A percentile compares a stretch with the other conserved stretches of the same genome.
Evolutionary conservation across 495 filamentous ascomycete species (phyloP).

Genomic region (Penicillium silybi): DNA sequence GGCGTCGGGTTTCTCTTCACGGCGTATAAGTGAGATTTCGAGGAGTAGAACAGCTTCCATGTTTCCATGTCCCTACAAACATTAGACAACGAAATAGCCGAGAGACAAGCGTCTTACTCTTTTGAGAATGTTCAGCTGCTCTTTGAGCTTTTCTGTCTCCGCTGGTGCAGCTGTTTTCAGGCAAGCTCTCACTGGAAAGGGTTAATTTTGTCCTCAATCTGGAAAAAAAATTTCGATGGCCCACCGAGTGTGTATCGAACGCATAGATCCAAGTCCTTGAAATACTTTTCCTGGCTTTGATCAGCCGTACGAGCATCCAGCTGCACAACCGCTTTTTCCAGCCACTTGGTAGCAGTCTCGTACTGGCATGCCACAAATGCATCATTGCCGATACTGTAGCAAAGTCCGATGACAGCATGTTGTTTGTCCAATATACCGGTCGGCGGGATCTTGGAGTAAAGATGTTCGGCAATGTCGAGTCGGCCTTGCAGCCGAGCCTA

Average conservation of each 20-base stretch:
- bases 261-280: constrained; percentile 56
- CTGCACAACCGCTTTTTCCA: constrained; percentile 63
- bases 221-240: background rate
- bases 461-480: constrained; percentile 70
- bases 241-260: constrained; percentile 51
- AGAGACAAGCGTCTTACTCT: constrained; percentile 10
- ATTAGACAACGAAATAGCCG: background rate
- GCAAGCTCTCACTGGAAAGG: constrained; percentile 19
- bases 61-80: constrained; percentile 51
- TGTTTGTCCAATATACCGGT: constrained; percentile 41
- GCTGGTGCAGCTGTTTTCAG: constrained; percentile 4
- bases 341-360: constrained; percentile 61
- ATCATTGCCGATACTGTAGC: constrained; percentile 68
- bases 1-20: background rate
- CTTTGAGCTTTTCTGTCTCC: constrained; percentile 1
- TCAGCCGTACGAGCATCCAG: constrained; percentile 33
- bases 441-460: constrained; percentile 58
- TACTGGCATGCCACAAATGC: constrained; percentile 50
- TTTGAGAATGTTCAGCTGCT: constrained; percentile 12
- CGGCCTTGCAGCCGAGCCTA: constrained; percentile 70
- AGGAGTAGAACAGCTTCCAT: constrained; percentile 57
- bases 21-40: background rate
- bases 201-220: constrained; percentile 1
- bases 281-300: background rate
- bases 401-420: constrained; percentile 58